Percentiles rank a stretch among this genome's conserved stretches.
Conservation (phyloP, 345 rosid genomes). For the Eucalyptus regnans region DNA sequence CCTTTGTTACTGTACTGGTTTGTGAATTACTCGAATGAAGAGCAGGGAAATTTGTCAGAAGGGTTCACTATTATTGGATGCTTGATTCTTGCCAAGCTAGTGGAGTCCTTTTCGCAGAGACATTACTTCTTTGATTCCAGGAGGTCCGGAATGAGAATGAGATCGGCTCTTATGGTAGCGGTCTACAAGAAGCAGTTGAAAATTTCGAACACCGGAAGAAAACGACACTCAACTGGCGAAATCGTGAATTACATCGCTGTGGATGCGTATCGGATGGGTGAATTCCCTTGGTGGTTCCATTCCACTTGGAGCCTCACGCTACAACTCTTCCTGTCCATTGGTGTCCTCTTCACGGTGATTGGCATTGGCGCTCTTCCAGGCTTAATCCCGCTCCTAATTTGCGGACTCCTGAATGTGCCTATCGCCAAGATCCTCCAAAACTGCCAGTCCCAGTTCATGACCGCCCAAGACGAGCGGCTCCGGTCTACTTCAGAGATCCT, state of each 20-base stretch:
- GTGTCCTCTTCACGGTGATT: conserved; percentile 37
- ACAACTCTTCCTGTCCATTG: conserved; percentile 45
- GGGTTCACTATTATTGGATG: conserved; percentile 49
- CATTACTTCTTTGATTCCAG: conserved; percentile 50
- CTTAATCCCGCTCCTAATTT: conserved; percentile 30
- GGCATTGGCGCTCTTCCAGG: conserved; percentile 58
- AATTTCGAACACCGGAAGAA: conserved; percentile 56
- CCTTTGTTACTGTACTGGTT: conserved; percentile 60
- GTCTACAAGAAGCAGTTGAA: conserved; percentile 49
- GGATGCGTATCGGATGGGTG: conserved; percentile 81
- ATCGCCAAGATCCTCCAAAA: conserved; percentile 44
- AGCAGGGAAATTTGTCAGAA: conserved; percentile 2
- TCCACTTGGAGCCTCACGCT: conserved; percentile 31
- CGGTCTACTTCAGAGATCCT: conserved; percentile 57
- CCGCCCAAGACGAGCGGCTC: conserved; percentile 58
- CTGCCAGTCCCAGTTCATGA: conserved; percentile 54
- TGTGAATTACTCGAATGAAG: conserved; percentile 37
- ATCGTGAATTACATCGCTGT: conserved; percentile 65
- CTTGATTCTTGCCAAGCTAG: conserved; percentile 27
- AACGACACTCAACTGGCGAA: conserved; percentile 63
- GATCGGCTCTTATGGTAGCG: conserved; percentile 68
- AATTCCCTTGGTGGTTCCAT: conserved; percentile 75
- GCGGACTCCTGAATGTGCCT: conserved; percentile 45
- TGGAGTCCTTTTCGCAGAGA: conserved; percentile 66
- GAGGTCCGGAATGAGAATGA: conserved; percentile 64